Evolutionary conservation across 2,329 filamentous ascomycete species (phyloP).

Genomic region (Xylariaceae sp.): DNA sequence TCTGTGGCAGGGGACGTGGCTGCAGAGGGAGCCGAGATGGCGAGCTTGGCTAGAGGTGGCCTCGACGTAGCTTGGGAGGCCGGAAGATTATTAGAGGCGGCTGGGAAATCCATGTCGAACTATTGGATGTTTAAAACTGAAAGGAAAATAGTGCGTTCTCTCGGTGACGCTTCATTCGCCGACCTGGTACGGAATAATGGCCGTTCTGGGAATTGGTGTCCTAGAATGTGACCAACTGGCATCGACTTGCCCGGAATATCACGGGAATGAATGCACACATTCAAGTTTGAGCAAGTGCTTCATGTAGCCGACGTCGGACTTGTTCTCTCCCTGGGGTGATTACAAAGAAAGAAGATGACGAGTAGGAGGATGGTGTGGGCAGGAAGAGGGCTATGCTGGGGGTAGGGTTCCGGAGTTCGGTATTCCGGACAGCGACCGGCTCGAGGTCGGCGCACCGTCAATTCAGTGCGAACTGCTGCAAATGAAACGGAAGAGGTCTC

Average conservation of each 20-base stretch:
- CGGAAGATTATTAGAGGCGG: slow-evolving; percentile 14
- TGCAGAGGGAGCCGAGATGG: slow-evolving; percentile 29
- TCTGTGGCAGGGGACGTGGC: slow-evolving; percentile 29
- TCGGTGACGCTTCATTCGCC: neutral
- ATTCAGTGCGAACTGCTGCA: neutral
- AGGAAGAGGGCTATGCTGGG: neutral
- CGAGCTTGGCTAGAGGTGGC: slow-evolving; percentile 27
- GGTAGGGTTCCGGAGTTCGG: neutral
- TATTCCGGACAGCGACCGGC: neutral
- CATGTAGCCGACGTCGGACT: neutral
- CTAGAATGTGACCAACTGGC: neutral
- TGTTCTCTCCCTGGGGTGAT: neutral
- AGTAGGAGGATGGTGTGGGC: neutral
- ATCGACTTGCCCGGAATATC: neutral
- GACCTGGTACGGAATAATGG: neutral
- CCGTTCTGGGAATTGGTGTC: neutral
- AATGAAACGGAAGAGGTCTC: too few relatives aligned
- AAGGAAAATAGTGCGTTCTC: neutral
- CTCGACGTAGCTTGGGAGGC: slow-evolving; percentile 19
- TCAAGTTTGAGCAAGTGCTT: neutral
- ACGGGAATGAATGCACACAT: neutral
- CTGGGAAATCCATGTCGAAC: slow-evolving; percentile 25
- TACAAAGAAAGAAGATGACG: neutral
- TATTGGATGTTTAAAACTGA: neutral
- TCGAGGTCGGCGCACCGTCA: neutral